Conservation (phyloP, 495 filamentous ascomycete species). For the Podospora australis region DNA sequence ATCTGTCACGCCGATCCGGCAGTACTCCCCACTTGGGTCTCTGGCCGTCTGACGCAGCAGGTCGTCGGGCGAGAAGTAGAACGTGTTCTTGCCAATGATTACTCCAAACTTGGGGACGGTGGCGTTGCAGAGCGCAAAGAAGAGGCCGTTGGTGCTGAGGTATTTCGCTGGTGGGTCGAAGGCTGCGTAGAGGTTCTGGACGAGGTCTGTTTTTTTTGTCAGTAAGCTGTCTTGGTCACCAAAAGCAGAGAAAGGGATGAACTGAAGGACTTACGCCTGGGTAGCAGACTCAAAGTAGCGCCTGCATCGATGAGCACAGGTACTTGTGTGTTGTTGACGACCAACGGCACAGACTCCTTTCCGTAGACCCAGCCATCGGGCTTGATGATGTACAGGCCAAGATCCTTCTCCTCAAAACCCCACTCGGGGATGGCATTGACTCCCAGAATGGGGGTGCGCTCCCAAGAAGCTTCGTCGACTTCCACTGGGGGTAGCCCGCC, state of each 20-base stretch:
- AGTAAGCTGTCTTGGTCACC: background rate
- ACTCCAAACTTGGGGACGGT: slow-evolving; percentile 49
- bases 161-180: slow-evolving; percentile 50
- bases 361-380: slow-evolving; percentile 24
- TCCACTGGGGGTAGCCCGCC: slow-evolving; percentile 42
- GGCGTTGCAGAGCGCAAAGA: slow-evolving; percentile 49
- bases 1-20: slow-evolving; percentile 40
- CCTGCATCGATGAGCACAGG: slow-evolving; percentile 38
- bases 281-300: slow-evolving; percentile 31
- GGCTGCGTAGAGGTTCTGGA: slow-evolving; percentile 38
- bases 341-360: slow-evolving; percentile 3
- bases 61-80: slow-evolving; percentile 48
- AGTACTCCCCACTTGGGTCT: slow-evolving; percentile 31
- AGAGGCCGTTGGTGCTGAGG: slow-evolving; percentile 32
- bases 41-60: slow-evolving; percentile 40
- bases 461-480: slow-evolving; percentile 24
- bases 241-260: background rate
- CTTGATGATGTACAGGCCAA: slow-evolving; percentile 27
- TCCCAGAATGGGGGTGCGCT: slow-evolving; percentile 24
- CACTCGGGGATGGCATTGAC: slow-evolving; percentile 17
- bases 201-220: slow-evolving; percentile 23
- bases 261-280: slow-evolving; percentile 12
- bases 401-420: slow-evolving; percentile 21
- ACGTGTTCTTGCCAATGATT: slow-evolving; percentile 42
- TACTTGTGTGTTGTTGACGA: slow-evolving; percentile 24